Conservation (phyloP, 1,139 yeast genomes). For the Saccharomycopsis crataegensis region DNA sequence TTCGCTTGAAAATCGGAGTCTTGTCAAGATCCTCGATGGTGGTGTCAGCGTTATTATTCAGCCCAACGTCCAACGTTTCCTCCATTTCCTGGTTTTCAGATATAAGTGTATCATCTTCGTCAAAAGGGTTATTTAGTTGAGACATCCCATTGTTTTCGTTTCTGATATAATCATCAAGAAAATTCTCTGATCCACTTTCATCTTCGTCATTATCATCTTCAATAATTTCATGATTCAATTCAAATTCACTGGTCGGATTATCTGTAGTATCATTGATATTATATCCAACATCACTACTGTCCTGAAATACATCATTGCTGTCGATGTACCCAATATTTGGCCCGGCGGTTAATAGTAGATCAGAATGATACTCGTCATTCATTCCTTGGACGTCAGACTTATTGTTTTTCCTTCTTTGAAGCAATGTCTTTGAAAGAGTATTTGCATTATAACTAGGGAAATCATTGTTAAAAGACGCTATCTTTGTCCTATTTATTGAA, state of each 20-base stretch:
- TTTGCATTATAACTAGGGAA: slow-evolving; percentile 18
- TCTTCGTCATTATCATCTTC: slow-evolving; percentile 8
- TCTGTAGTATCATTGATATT: not conserved
- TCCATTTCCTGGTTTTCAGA: not conserved
- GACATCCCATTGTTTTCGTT: slow-evolving; percentile 4
- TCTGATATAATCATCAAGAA: slow-evolving; percentile 8
- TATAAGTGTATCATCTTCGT: not conserved
- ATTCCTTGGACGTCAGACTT: too few species aligned
- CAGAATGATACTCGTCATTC: too few species aligned
- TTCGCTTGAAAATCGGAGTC: slow-evolving; percentile 13
- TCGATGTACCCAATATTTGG: not conserved
- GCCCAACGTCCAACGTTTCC: not conserved
- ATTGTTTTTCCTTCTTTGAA: not conserved
- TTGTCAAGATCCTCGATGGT: slow-evolving; percentile 13
- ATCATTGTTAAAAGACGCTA: not conserved
- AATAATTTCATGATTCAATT: not conserved
- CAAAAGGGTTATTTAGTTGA: not conserved
- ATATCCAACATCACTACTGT: slow-evolving; percentile 1
- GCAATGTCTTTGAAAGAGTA: slow-evolving; percentile 11
- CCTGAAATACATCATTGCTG: slow-evolving; percentile 5
- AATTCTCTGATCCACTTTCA: slow-evolving; percentile 10
- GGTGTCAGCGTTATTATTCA: not conserved
- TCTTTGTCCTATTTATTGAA: not conserved
- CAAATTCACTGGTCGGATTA: slow-evolving; percentile 1
- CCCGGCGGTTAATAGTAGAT: not conserved